phyloP scores from a whole-genome alignment of 805 yeast genomes.

The Torulaspora indica region DNA sequence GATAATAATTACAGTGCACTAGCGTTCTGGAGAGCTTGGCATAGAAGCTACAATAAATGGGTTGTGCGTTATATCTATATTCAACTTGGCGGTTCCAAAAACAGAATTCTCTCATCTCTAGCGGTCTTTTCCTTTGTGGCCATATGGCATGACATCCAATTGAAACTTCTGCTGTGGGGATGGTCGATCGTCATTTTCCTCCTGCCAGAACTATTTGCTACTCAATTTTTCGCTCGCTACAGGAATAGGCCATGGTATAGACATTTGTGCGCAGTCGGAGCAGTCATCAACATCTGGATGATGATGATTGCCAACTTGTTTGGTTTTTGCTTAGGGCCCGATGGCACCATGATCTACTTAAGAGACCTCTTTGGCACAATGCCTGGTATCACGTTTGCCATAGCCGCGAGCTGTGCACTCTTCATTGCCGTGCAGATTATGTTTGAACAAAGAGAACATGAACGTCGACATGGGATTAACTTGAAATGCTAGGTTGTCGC shows the following conservation, averaged over 20 bases:
- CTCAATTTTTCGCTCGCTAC: slow-evolving; percentile 40
- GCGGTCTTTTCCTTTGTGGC: slow-evolving; percentile 94
- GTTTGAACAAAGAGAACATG: slow-evolving; percentile 89
- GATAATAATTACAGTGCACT: slow-evolving; percentile 88
- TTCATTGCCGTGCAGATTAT: slow-evolving; percentile 87
- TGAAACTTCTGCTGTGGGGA: slow-evolving; percentile 87
- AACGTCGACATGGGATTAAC: slow-evolving; percentile 75
- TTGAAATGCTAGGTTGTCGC: slow-evolving; percentile 54
- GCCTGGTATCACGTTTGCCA: slow-evolving; percentile 59
- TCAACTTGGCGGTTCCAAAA: slow-evolving; percentile 80
- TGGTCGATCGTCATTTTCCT: slow-evolving; percentile 87
- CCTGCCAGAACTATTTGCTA: slow-evolving; percentile 74
- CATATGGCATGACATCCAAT: slow-evolving; percentile 95
- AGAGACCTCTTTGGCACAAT: slow-evolving; percentile 66
- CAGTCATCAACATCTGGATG: slow-evolving; percentile 87
- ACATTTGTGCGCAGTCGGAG: slow-evolving; percentile 80
- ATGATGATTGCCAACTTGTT: slow-evolving; percentile 96
- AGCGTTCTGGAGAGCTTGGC: slow-evolving; percentile 99
- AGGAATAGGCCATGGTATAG: slow-evolving; percentile 63
- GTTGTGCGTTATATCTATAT: slow-evolving; percentile 81
- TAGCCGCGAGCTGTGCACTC: slow-evolving; percentile 57
- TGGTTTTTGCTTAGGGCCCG: slow-evolving; percentile 91
- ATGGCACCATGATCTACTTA: slow-evolving; percentile 68
- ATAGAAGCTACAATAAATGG: slow-evolving; percentile 89
- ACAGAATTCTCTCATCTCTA: slow-evolving; percentile 68